Conservation (phyloP, 192 early-diverging fungal genomes). For the Oehlia diaphana region DNA sequence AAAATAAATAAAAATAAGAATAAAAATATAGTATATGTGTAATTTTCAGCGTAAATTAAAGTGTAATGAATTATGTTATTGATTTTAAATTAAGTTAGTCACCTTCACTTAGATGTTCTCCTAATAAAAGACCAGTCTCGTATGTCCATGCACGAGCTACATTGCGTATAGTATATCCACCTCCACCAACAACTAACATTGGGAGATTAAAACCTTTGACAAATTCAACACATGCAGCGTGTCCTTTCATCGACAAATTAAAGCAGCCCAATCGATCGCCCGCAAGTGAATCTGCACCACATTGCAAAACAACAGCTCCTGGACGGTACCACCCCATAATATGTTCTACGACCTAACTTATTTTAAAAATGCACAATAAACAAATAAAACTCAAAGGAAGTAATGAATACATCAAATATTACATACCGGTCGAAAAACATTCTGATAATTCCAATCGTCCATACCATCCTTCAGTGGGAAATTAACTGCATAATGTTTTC, state of each 20-base stretch:
- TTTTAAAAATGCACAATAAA: neutral
- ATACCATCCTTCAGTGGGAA: constrained; percentile 94
- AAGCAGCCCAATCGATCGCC: constrained; percentile 95
- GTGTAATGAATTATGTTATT: neutral
- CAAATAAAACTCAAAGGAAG: neutral
- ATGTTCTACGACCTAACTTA: constrained; percentile 79
- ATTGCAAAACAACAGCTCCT: constrained; percentile 91
- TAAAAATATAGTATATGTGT: too few relatives aligned
- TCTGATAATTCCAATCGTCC: constrained; percentile 87
- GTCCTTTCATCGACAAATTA: constrained; percentile 92
- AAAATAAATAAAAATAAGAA: too few relatives aligned
- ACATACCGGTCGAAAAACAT: constrained; percentile 61
- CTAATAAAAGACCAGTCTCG: constrained; percentile 86
- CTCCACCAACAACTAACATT: constrained; percentile 90
- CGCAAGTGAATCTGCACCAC: constrained; percentile 95
- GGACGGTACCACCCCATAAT: constrained; percentile 95
- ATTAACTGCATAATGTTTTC: constrained; percentile 93
- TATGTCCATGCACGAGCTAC: constrained; percentile 95
- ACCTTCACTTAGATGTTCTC: constrained; percentile 67
- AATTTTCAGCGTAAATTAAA: neutral
- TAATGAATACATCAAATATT: neutral
- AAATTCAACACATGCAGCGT: constrained; percentile 88
- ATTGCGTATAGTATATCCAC: constrained; percentile 98
- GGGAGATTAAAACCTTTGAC: constrained; percentile 92
- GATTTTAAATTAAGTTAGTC: neutral